Evolutionary conservation across 2,329 filamentous ascomycete genomes (phyloP).

Genomic region (Cordyceps javanica): DNA sequence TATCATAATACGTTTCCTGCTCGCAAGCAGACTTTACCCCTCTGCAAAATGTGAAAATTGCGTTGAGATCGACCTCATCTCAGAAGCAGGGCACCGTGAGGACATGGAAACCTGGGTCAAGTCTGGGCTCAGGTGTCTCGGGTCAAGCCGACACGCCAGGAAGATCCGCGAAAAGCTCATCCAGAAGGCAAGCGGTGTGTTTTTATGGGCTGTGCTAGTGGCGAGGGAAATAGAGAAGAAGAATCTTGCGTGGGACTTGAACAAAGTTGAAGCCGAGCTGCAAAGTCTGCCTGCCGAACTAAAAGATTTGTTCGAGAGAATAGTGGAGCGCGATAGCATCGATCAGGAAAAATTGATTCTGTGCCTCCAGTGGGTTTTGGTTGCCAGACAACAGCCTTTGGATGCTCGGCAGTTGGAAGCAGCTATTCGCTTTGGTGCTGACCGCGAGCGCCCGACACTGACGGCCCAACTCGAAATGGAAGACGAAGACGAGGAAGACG

Average conservation of each 20-base stretch:
- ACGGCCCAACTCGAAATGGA: too few relatives aligned
- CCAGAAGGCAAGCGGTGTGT: conserved; percentile 34
- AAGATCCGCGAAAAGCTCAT: conserved; percentile 21
- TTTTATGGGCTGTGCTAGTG: conserved; percentile 40
- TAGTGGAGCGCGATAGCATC: conserved; percentile 40
- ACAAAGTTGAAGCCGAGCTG: conserved; percentile 25
- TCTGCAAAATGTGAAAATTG: too few relatives aligned
- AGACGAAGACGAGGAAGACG: too few relatives aligned
- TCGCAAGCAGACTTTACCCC: too few relatives aligned
- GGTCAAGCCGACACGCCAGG: background rate
- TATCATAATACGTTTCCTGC: too few relatives aligned
- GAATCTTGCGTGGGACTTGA: too few relatives aligned
- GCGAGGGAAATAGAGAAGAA: conserved; percentile 32
- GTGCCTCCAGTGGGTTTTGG: conserved; percentile 48
- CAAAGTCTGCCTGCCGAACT: conserved; percentile 34
- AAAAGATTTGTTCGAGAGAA: conserved; percentile 44
- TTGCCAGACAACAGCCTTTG: conserved; percentile 37
- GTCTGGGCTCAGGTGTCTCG: background rate
- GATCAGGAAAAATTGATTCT: conserved; percentile 35
- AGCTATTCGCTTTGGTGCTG: too few relatives aligned
- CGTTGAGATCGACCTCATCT: too few relatives aligned
- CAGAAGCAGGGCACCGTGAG: too few relatives aligned
- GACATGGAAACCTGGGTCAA: conserved; percentile 22
- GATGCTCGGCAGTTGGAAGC: conserved; percentile 36
- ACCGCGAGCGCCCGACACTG: too few relatives aligned